Evolutionary conservation across 345 rosid genomes (phyloP).

Genomic region (Brassica incana): DNA sequence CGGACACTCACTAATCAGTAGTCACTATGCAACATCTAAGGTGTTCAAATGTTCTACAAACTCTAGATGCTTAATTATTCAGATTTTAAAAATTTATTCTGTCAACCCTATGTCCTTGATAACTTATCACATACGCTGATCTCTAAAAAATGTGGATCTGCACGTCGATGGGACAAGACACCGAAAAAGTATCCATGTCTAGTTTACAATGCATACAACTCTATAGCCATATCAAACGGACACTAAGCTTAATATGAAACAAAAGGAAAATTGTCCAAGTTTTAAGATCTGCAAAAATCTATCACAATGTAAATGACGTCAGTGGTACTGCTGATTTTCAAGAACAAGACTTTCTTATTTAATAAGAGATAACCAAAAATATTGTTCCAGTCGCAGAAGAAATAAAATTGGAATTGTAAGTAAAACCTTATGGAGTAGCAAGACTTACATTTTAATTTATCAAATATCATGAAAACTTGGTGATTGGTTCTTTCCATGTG

Average conservation of each 20-base stretch:
- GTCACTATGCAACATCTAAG: too few species aligned
- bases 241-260: neutral
- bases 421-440: neutral
- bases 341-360: neutral
- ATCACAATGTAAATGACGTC: neutral
- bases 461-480: neutral
- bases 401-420: neutral
- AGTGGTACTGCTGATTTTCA: neutral
- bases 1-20: too few species aligned
- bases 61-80: too few species aligned
- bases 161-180: neutral
- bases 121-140: neutral
- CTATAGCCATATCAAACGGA: neutral
- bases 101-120: neutral
- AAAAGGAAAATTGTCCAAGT: neutral
- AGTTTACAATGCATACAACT: neutral
- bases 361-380: neutral
- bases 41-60: too few species aligned
- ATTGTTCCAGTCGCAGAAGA: neutral
- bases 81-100: neutral
- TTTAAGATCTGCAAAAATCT: neutral
- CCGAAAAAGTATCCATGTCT: neutral
- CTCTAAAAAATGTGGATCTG: neutral
- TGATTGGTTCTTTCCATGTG: neutral
- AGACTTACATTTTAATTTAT: neutral